phyloP scores from a whole-genome alignment of 257 asterid species.

The Plantago elongata region DNA sequence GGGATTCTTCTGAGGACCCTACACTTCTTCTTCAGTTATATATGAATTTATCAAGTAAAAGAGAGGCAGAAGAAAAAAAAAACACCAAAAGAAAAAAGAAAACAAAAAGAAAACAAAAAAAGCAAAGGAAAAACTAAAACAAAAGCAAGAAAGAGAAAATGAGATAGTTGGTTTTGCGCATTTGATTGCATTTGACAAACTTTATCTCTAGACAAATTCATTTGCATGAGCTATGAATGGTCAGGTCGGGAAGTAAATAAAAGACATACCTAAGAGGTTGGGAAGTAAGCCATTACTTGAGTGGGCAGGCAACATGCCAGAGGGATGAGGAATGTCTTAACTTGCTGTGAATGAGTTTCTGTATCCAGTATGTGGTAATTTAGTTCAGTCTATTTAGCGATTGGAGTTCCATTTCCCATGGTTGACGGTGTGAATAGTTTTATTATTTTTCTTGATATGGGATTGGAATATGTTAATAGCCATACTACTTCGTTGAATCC shows the following conservation, averaged over 20 bases:
- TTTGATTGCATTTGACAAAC: constrained; percentile 2
- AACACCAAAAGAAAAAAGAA: too few species aligned
- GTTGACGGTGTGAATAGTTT: too few species aligned
- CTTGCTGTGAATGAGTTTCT: background rate
- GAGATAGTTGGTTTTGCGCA: background rate
- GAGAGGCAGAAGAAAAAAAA: too few species aligned
- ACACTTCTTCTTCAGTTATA: too few species aligned
- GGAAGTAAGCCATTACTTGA: background rate
- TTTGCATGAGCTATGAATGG: background rate
- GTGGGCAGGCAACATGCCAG: constrained; percentile 2
- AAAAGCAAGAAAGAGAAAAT: background rate
- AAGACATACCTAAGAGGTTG: too few species aligned
- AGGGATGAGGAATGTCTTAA: background rate
- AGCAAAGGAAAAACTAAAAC: background rate
- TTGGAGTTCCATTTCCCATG: background rate
- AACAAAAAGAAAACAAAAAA: background rate
- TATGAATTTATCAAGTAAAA: too few species aligned
- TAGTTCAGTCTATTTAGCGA: background rate
- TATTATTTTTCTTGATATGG: background rate
- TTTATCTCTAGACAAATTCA: background rate
- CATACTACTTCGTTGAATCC: background rate
- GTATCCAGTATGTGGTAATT: background rate
- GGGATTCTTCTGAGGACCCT: background rate
- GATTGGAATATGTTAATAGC: constrained; percentile 2
- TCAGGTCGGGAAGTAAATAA: too few species aligned